These are phyloP conservation scores for Hemileia vastatrix DNA, from an alignment of 1,284 basidiomycete genomes.

Conservation along the genomic window DNA sequence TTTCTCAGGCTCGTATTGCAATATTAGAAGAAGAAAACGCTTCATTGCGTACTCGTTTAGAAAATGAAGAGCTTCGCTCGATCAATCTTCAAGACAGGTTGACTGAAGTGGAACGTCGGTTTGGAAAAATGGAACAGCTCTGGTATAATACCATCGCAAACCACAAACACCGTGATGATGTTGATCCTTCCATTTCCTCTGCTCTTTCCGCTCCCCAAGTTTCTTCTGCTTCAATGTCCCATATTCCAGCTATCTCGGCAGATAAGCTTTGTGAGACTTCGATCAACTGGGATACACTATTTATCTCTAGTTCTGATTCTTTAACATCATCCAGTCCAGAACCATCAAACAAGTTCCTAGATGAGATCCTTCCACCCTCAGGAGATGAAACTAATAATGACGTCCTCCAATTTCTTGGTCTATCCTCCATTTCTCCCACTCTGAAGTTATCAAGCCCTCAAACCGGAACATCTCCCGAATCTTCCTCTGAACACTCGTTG, in stretches of 20 bases:
- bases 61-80: constrained; percentile 1
- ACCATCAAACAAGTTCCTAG: no score
- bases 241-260: background rate
- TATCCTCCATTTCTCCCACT: background rate
- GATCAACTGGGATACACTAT: no score
- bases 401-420: background rate
- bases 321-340: no score
- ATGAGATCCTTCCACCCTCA: no score
- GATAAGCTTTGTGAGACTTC: no score
- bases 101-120: background rate
- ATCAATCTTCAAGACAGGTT: background rate
- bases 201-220: background rate
- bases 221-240: background rate
- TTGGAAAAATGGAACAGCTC: background rate
- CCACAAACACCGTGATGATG: background rate
- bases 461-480: constrained; percentile 20
- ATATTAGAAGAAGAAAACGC: constrained; percentile 16
- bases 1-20: constrained; percentile 5
- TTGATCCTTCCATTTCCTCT: background rate
- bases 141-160: background rate
- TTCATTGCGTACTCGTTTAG: constrained; percentile 3
- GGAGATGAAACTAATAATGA: no score
- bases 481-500: no score
- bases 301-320: no score
- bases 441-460: background rate